Evolutionary conservation across 2,329 filamentous ascomycete species (phyloP), one percentile per base, ranked within the genome.

Genomic region (Claviceps pusilla): DNA sequence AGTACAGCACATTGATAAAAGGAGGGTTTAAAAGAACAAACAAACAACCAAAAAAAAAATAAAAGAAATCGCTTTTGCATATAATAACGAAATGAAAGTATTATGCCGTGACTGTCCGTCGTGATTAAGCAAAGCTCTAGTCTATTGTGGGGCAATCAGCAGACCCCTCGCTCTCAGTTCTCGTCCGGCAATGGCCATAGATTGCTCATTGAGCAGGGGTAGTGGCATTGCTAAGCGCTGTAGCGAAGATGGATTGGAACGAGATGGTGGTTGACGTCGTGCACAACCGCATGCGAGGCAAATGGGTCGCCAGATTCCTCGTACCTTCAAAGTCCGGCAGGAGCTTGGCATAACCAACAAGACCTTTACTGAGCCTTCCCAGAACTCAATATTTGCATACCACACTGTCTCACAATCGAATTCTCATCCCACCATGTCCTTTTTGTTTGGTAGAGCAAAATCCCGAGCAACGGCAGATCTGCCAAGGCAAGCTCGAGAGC

Each of bases 401-500:
- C 24, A 24, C 19, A 54, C 11, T 24, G 19, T 28, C n/a, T 16
- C 33, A 47, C 31, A 29, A 28, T 39, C 14, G 31, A 29, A 16
- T n/a, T 0, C 37, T 37, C 3, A 12, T 49, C 19, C 37, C 54
- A 51, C 47, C 49, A 78, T 78, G 75, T 77, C 77, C 37, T 80
- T 80, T 63, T 67, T 80, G 50, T 80, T 80, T 59, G 76, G 75
- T 56, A 71, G 77, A 62, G 72, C 71, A 54, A 70, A 75, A 57
- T 71, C 74, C 59, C 72, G 76, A 59, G 73, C 76, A 54, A 73
- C 74, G 29, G 69, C 74, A 49, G 77, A 80, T 61, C 68, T 80
- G 46, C 72, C 76, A 55, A 77, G 76, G 62, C 77, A 80, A 64
- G 77, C 77, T 48, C 73, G 73, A 56, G 77, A 79, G 35, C 73